Conservation (phyloP, 768 basidiomycete species). For the Hydnomerulius pinastri region DNA sequence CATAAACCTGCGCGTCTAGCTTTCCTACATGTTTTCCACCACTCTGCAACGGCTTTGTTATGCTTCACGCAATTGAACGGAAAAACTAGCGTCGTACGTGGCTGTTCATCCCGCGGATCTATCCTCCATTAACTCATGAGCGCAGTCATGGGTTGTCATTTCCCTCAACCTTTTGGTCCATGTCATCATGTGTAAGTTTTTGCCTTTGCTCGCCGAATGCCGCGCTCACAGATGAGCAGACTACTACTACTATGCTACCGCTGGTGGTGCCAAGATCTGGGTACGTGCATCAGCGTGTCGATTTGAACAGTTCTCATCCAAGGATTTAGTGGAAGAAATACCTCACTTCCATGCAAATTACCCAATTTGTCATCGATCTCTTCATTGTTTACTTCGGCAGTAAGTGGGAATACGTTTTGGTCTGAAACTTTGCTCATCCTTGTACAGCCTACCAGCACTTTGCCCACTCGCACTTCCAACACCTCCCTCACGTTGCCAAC, state of each 20-base stretch:
- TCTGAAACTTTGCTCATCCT: conserved; percentile 9
- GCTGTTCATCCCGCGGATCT: not conserved
- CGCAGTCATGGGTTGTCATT: conserved; percentile 97
- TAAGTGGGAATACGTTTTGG: conserved; percentile 43
- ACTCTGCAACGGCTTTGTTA: conserved; percentile 94
- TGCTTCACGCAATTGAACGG: conserved; percentile 96
- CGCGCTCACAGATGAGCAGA: conserved; percentile 47
- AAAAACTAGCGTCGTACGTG: conserved; percentile 86
- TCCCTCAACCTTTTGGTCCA: conserved; percentile 88
- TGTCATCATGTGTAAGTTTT: conserved; percentile 93
- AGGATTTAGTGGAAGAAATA: conserved; percentile 93
- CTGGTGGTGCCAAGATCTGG: conserved; percentile 96
- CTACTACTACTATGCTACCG: conserved; percentile 99
- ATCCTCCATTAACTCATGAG: conserved; percentile 3
- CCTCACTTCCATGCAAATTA: conserved; percentile 94
- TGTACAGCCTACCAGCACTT: conserved; percentile 78
- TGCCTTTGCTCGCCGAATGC: not conserved
- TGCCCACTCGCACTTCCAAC: conserved; percentile 57
- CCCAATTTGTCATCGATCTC: conserved; percentile 93
- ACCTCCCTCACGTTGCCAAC: conserved; percentile 71
- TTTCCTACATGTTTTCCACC: conserved; percentile 98
- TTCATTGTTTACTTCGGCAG: conserved; percentile 93
- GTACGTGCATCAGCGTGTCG: conserved; percentile 44
- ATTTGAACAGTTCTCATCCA: not conserved
- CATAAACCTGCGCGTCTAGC: conserved; percentile 45